Evolutionary conservation across 192 early-diverging fungal species (phyloP).

Genomic region (Fimicolochytrium jonesii): DNA sequence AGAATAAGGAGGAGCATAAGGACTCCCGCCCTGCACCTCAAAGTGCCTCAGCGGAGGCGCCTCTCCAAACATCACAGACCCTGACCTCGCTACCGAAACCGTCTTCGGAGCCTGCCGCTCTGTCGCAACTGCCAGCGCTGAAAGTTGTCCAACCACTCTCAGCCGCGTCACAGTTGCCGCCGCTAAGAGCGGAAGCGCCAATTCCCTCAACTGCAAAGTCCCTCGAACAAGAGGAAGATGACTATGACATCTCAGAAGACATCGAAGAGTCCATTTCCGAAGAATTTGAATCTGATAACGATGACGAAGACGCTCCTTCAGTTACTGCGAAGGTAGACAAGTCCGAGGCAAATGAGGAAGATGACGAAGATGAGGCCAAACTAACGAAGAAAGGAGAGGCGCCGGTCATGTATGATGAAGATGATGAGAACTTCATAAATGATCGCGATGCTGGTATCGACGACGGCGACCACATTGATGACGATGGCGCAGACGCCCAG

Average conservation of each 20-base stretch:
- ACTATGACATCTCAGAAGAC: slow-evolving; percentile 25
- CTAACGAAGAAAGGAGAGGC: too few relatives aligned
- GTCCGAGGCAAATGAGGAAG: slow-evolving; percentile 11
- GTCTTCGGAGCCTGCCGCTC: not conserved
- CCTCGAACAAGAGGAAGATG: slow-evolving; percentile 1
- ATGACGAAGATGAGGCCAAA: slow-evolving; percentile 1
- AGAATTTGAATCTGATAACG: not conserved
- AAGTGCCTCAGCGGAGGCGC: not conserved
- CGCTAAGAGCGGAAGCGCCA: not conserved
- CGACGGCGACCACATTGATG: not conserved
- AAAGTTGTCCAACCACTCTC: not conserved
- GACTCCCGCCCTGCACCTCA: not conserved
- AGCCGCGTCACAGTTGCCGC: not conserved
- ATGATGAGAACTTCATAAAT: not conserved
- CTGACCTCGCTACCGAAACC: not conserved
- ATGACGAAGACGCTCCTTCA: not conserved
- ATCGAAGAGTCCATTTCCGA: slow-evolving; percentile 14
- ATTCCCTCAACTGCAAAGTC: not conserved
- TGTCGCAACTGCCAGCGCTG: not conserved
- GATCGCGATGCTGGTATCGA: not conserved
- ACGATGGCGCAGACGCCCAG: too few relatives aligned
- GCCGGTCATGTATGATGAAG: too few relatives aligned
- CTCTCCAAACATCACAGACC: not conserved
- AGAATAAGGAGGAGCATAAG: not conserved
- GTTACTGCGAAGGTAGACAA: not conserved